phyloP scores from a whole-genome alignment of 1,284 basidiomycete genomes.

The Kalmanozyma brasiliensis region DNA sequence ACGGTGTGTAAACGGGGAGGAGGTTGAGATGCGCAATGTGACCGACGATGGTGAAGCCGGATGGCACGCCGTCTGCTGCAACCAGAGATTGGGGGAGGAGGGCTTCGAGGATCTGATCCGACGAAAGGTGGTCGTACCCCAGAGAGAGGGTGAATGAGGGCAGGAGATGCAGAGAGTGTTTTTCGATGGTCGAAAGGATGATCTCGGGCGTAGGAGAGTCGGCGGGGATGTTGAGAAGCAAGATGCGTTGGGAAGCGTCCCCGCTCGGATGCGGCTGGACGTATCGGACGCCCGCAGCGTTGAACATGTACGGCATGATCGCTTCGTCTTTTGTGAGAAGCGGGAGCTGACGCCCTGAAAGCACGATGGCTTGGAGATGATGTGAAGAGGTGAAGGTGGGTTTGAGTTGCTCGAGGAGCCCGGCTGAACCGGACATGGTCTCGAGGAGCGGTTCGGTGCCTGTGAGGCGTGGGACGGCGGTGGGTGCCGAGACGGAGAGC shows the following conservation, averaged over 20 bases:
- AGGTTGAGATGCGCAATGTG: conserved; percentile 93
- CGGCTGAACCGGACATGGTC: conserved; percentile 15
- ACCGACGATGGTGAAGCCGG: conserved; percentile 86
- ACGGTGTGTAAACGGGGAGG: conserved; percentile 87
- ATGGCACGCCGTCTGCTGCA: conserved; percentile 77
- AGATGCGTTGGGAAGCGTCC: conserved; percentile 29
- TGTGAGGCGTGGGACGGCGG: conserved; percentile 19
- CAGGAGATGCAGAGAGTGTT: conserved; percentile 19
- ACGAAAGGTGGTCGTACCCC: conserved; percentile 35
- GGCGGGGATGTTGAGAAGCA: conserved; percentile 37
- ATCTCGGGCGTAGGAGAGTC: conserved; percentile 19
- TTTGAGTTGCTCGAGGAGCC: conserved; percentile 34
- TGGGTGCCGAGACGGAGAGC: conserved; percentile 22
- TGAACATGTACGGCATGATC: conserved; percentile 37
- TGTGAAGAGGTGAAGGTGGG: conserved; percentile 21
- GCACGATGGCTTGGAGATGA: conserved; percentile 31
- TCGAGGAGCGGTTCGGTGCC: conserved; percentile 26
- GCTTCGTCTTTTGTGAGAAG: conserved; percentile 25
- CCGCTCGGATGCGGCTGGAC: conserved; percentile 40
- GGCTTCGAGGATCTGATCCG: conserved; percentile 42
- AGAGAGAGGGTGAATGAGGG: conserved; percentile 7
- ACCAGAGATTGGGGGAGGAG: conserved; percentile 36
- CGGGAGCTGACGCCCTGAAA: conserved; percentile 28
- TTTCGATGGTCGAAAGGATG: conserved; percentile 6
- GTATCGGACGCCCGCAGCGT: conserved; percentile 33